These are phyloP conservation scores for Plasmodium blacklocki DNA, from an alignment of 169 alveolate genomes.

Conservation along the genomic window DNA sequence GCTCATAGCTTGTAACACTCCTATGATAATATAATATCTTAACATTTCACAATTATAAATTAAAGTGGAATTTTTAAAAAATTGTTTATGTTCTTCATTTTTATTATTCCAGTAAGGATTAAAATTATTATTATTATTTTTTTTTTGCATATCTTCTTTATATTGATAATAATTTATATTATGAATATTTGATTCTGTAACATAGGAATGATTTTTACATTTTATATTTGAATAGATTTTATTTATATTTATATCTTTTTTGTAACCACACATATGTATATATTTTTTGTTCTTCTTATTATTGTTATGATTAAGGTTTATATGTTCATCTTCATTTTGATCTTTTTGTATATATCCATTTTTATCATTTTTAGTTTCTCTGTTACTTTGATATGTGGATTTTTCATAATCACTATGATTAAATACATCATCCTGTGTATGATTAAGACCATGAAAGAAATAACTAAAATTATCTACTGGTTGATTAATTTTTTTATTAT, in stretches of 20 bases:
- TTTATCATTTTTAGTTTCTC: not conserved
- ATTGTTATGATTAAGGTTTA: not conserved
- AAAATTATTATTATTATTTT: not conserved
- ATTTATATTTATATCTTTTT: not conserved
- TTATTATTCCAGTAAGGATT: not conserved
- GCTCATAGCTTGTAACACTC: conserved; percentile 69
- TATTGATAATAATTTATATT: not conserved
- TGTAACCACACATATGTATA: not conserved
- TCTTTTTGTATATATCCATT: not conserved
- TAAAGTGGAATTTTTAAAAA: conserved; percentile 16
- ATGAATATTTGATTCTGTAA: not conserved
- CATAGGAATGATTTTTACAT: too few relatives aligned
- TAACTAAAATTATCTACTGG: conserved; percentile 17
- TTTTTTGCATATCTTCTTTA: not conserved
- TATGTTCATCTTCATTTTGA: not conserved
- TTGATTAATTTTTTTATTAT: conserved; percentile 10
- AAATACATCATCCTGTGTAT: not conserved
- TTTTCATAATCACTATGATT: not conserved
- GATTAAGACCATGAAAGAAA: conserved; percentile 24
- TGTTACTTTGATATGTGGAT: not conserved
- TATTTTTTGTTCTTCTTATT: not conserved
- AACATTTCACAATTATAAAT: conserved; percentile 71
- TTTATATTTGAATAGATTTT: not conserved
- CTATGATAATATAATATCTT: conserved; percentile 68
- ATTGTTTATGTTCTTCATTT: not conserved